Percentiles rank a stretch among this genome's conserved stretches.
Conservation (phyloP, 352 stramenopile genomes). For the Phytopythium aichiense region DNA sequence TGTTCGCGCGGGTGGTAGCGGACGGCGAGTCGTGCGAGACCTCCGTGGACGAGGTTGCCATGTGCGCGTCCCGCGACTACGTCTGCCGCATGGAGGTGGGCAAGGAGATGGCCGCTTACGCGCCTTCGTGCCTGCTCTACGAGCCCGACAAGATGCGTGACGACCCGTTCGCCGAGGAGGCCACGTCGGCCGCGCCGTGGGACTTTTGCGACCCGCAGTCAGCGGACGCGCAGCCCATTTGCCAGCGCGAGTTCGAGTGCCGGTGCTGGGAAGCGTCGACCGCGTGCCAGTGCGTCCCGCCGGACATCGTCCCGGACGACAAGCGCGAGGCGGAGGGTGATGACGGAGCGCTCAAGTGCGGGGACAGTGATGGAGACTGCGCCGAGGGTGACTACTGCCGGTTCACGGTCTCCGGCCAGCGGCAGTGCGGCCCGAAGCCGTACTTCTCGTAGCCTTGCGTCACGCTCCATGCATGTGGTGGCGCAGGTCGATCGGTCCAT, state of each 20-base stretch:
- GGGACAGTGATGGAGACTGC: conserved; percentile 15
- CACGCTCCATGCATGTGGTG: neutral
- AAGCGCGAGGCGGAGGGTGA: conserved; percentile 4
- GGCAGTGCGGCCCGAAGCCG: conserved; percentile 37
- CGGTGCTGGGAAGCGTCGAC: conserved; percentile 7
- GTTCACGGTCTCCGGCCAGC: conserved; percentile 23
- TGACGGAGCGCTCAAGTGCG: conserved; percentile 20
- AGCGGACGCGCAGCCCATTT: conserved; percentile 24
- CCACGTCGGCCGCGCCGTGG: conserved; percentile 27
- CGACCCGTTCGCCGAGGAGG: conserved; percentile 30
- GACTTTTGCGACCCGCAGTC: conserved; percentile 28
- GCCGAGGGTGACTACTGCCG: conserved; percentile 35
- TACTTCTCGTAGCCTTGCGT: conserved; percentile 21
- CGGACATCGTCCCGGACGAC: conserved; percentile 26
- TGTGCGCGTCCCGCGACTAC: conserved; percentile 39
- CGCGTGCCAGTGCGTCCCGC: conserved; percentile 25
- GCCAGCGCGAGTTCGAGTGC: conserved; percentile 40
- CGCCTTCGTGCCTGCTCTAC: conserved; percentile 35
- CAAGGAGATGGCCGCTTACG: conserved; percentile 29
- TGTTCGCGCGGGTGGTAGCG: conserved; percentile 29
- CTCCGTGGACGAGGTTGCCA: conserved; percentile 19
- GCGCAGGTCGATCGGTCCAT: too few species aligned
- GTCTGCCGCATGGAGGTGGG: conserved; percentile 45
- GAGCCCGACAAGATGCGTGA: conserved; percentile 27
- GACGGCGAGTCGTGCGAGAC: conserved; percentile 26